Evolutionary conservation across 176 grass and related monocot species (phyloP), one percentile per base, ranked within the genome.

Genomic region (Triticum monococcum): DNA sequence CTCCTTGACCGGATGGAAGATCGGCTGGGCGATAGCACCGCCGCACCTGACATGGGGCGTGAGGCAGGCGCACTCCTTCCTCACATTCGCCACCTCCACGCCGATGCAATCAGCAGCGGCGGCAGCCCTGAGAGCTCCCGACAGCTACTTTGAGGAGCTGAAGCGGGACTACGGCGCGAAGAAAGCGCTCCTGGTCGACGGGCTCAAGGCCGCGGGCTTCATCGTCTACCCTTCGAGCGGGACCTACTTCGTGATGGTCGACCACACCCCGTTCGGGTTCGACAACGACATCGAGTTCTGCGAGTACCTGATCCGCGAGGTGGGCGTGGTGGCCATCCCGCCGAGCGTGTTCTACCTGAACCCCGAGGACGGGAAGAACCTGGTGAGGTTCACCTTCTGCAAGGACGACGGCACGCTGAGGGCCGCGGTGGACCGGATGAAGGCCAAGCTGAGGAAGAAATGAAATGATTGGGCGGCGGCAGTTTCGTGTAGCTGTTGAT

Each of bases 381-480:
- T 99, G 79, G 97, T 99, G 79, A 88, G 97, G 83, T 99, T 99
- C 84, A 99, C 97, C 48, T 99, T 99, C 79, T 96, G 97, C 63
- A 96, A 96, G 90, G 97, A 99, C 36, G 92, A 99, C 22, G 97
- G 75, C 24, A 99, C 97, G 0, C 94, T 99, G 40, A 82, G 62
- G 17, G 90, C 78, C 9, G 97, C 97, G 8, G 97, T 94, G 18
- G 89, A 94, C 77, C 87, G 97, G 85, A 94, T 99, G 97, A 99
- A 96, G 83, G 86, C 85, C 35, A 94, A 83, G 89, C 90, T 99
- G 30, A 86, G 69, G 85, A 99, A 89, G 65, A 93, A 65, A 75
- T 41, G 65, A 93, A 65, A 75, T 41, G 72, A 54, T 75, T 75
- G 65, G 12, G 28, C 28, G 8, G 32, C 12, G 5, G 54, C 54